These are phyloP conservation scores for Botrytis aclada DNA, from an alignment of 2,329 filamentous ascomycete species.

Conservation along the genomic window DNA sequence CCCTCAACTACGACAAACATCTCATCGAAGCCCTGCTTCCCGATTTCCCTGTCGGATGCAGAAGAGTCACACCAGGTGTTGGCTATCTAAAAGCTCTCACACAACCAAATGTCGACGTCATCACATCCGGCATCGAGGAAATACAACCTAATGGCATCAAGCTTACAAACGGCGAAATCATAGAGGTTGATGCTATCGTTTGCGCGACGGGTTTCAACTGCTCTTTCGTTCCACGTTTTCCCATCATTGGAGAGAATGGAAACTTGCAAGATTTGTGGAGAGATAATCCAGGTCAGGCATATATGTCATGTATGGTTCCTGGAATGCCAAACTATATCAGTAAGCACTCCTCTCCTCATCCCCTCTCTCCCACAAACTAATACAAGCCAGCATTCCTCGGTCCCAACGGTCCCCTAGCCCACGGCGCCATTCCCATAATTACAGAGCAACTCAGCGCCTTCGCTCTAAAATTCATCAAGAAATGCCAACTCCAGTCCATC, in stretches of 20 bases:
- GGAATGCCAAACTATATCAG: slow-evolving; percentile 32
- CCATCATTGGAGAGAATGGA: slow-evolving; percentile 27
- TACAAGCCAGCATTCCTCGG: slow-evolving; percentile 31
- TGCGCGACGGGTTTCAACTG: slow-evolving; percentile 40
- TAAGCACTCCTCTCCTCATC: neutral
- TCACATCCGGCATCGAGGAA: slow-evolving; percentile 45
- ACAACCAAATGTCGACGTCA: slow-evolving; percentile 48
- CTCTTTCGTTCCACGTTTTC: slow-evolving; percentile 31
- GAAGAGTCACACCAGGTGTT: slow-evolving; percentile 42
- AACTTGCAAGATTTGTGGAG: slow-evolving; percentile 33
- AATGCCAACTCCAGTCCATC: slow-evolving; percentile 43
- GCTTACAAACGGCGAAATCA: slow-evolving; percentile 38
- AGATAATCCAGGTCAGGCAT: slow-evolving; percentile 32
- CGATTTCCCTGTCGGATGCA: slow-evolving; percentile 43
- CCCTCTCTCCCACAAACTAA: too few species aligned
- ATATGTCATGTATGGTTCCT: slow-evolving; percentile 36
- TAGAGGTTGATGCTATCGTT: slow-evolving; percentile 40
- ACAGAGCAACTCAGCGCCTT: slow-evolving; percentile 50
- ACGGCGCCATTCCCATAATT: slow-evolving; percentile 38
- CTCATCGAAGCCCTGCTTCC: slow-evolving; percentile 48
- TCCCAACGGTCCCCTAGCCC: slow-evolving; percentile 36
- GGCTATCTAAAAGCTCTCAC: slow-evolving; percentile 49
- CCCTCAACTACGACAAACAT: slow-evolving; percentile 47
- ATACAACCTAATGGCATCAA: slow-evolving; percentile 47
- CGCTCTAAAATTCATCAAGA: slow-evolving; percentile 46